These are phyloP conservation scores for Copromyces sp. DNA, from an alignment of 495 filamentous ascomycete species.

Conservation along the genomic window DNA sequence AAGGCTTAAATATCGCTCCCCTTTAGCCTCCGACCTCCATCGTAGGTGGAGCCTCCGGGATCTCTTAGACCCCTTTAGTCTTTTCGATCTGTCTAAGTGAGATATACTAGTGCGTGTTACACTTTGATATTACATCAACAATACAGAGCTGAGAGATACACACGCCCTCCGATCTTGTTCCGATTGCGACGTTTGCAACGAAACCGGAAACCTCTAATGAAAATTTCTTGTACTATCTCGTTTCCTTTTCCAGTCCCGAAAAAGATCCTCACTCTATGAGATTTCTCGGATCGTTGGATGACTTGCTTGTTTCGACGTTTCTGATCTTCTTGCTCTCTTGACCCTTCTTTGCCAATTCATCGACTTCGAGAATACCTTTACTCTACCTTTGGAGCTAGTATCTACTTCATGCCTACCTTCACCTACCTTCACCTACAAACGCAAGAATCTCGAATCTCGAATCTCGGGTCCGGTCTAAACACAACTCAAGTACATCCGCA, in stretches of 20 bases:
- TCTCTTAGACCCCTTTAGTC: not conserved
- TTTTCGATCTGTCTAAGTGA: not conserved
- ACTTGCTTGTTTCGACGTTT: not conserved
- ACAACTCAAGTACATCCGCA: not conserved
- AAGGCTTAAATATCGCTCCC: not conserved
- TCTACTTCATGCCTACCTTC: not conserved
- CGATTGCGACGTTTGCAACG: not conserved
- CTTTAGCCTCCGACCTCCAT: not conserved
- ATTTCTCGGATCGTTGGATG: not conserved
- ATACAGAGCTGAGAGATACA: not conserved
- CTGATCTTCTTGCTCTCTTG: not conserved
- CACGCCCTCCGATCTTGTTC: not conserved
- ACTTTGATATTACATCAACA: not conserved
- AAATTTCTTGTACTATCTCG: not conserved
- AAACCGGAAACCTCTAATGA: too few relatives aligned
- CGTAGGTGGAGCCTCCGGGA: not conserved
- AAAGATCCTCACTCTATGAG: not conserved
- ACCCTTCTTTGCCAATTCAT: not conserved
- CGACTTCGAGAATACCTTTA: not conserved
- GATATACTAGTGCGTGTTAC: not conserved
- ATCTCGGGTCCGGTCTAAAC: not conserved
- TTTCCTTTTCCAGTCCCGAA: not conserved
- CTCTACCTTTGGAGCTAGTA: not conserved
- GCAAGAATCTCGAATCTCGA: not conserved
- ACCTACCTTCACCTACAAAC: not conserved